Evolutionary conservation across 495 filamentous ascomycete species (phyloP).

Genomic region (Halenospora varia): DNA sequence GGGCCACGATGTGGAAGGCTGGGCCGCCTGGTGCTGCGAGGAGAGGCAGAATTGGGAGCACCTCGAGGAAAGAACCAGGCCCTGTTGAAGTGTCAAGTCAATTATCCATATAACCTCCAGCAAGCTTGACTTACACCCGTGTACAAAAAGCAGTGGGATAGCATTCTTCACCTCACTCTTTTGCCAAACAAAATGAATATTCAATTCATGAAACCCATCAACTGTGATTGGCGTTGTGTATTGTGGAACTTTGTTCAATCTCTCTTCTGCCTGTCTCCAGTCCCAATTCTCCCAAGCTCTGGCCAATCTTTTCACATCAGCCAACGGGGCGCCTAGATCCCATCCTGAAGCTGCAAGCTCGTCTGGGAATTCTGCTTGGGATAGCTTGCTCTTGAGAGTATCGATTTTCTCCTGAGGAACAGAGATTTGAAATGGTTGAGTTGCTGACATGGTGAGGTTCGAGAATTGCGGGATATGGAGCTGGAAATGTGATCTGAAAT

Average conservation of each 20-base stretch:
- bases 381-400: slow-evolving; percentile 38
- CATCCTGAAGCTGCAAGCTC: slow-evolving; percentile 41
- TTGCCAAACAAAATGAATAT: slow-evolving; percentile 53
- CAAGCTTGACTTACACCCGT: slow-evolving; percentile 54
- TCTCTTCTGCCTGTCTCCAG: slow-evolving; percentile 48
- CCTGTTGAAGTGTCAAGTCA: slow-evolving; percentile 41
- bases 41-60: slow-evolving; percentile 35
- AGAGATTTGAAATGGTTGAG: slow-evolving; percentile 37
- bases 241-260: slow-evolving; percentile 53
- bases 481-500: no score
- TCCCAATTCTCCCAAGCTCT: slow-evolving; percentile 45
- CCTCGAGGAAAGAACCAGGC: slow-evolving; percentile 4
- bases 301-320: slow-evolving; percentile 41
- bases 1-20: slow-evolving; percentile 60
- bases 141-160: slow-evolving; percentile 56
- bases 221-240: slow-evolving; percentile 47
- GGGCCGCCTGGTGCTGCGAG: slow-evolving; percentile 42
- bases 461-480: no score
- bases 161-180: slow-evolving; percentile 43
- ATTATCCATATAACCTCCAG: no score
- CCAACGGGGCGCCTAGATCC: slow-evolving; percentile 45
- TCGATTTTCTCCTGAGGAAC: slow-evolving; percentile 37
- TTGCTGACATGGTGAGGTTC: no score
- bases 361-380: slow-evolving; percentile 39
- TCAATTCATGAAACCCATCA: slow-evolving; percentile 43